These are phyloP conservation scores for Mallotus nudiflorus DNA, from an alignment of 345 rosid species.

Conservation along the genomic window DNA sequence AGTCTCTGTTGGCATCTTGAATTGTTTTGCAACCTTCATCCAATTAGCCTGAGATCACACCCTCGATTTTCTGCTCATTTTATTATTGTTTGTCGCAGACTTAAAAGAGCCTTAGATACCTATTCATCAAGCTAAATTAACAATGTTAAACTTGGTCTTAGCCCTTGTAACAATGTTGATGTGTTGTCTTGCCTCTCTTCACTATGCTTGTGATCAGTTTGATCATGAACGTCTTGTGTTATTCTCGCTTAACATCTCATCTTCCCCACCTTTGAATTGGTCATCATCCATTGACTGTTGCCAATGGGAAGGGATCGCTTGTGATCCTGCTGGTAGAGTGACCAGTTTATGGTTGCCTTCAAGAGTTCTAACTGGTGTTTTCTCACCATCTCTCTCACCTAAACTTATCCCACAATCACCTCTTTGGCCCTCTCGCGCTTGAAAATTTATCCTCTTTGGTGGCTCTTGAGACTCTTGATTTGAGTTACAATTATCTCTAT, in stretches of 20 bases:
- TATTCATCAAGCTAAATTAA: neutral
- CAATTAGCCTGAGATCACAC: neutral
- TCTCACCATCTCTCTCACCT: constrained; percentile 59
- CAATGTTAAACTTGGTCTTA: neutral
- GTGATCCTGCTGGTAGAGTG: constrained; percentile 51
- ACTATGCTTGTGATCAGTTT: constrained; percentile 41
- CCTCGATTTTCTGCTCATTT: neutral
- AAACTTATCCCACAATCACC: constrained; percentile 64
- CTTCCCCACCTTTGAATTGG: constrained; percentile 50
- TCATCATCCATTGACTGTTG: constrained; percentile 53
- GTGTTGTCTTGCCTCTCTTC: constrained; percentile 18
- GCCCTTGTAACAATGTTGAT: neutral
- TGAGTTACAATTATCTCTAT: constrained; percentile 62
- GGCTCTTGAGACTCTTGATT: constrained; percentile 55
- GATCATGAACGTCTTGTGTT: constrained; percentile 51
- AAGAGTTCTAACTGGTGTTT: constrained; percentile 50
- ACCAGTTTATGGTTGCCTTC: constrained; percentile 49
- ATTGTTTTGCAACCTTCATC: neutral
- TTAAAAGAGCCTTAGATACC: neutral
- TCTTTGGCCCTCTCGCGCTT: constrained; percentile 55
- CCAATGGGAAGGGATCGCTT: constrained; percentile 70
- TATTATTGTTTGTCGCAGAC: neutral
- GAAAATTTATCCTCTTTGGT: constrained; percentile 42
- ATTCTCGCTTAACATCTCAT: constrained; percentile 45
- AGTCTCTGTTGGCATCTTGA: too few species aligned